Base-by-base conservation (phyloP, 2,329 filamentous ascomycete genomes). In the Monosporascus sp. region DNA sequence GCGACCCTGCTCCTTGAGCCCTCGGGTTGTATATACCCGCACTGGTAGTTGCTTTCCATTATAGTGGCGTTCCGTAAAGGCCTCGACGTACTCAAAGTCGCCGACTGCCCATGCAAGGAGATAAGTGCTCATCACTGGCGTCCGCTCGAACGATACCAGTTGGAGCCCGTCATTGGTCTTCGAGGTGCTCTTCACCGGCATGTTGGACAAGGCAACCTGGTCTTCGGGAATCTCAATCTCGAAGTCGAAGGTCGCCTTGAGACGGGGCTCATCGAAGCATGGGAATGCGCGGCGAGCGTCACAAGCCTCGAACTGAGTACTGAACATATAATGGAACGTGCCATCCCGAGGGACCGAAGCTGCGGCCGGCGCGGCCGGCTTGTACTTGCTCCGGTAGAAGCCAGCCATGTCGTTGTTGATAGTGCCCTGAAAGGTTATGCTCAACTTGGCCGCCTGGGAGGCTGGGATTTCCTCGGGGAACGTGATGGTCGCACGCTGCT, bases 261-360 rank as follows among this genome's bases (percentile, higher is more conserved):
- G 81, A 66, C 96, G 96, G 43, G 94, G 94, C 75, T 99, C 94
- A 68, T 99, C 94, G 67, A 97, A 97, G 76, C 94, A 99, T 48
- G 94, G 94, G 74, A 99, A 97, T 8, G 94, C 93, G 61, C 92
- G 82, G 60, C 94, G 87, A 57, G 94, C 94, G 73, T 99, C 94
- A 66, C 91, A 96, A 46, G 92, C 88, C 77, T 99, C 94, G 68
- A 99, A 99, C 70, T 99, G 94, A 48, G 94, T 99, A 76, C 90
- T 96, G 72, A 96, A 78, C 89, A 93, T 92, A 68, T 82, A 81
- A 70, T 84, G 81, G 67, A 78, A 82, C 63, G 85, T 78, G 47
- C 79, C 78, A 59, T 86, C 91, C 66, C 80, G 87, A 27, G 91
- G 89, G 2, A 96, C 91, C 14, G 89, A 91, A 43, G 85, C 76